Conservation (phyloP, 352 stramenopile genomes). For the Phytophthora chlamydospora region DNA sequence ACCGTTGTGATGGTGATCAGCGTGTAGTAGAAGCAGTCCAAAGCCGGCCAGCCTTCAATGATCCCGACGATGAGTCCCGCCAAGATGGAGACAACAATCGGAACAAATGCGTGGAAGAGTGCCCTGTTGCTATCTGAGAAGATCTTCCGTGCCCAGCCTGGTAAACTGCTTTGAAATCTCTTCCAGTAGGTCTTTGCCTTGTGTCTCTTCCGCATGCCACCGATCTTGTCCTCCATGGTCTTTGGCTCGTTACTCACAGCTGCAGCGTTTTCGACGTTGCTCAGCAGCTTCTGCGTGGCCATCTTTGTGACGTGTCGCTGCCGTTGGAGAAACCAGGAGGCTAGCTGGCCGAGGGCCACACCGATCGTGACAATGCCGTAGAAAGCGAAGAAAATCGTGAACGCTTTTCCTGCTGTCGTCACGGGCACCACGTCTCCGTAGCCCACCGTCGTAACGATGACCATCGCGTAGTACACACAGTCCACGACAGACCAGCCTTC, state of each 20-base stretch:
- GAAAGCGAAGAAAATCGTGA: slow-evolving; percentile 89
- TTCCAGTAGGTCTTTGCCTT: slow-evolving; percentile 18
- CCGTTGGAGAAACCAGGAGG: slow-evolving; percentile 55
- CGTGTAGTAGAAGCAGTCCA: slow-evolving; percentile 93
- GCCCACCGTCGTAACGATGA: slow-evolving; percentile 92
- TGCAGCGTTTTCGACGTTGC: slow-evolving; percentile 53
- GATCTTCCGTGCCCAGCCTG: slow-evolving; percentile 46
- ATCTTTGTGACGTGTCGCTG: slow-evolving; percentile 66
- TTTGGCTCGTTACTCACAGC: slow-evolving; percentile 11
- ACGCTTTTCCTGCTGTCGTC: slow-evolving; percentile 65
- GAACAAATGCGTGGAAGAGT: slow-evolving; percentile 46
- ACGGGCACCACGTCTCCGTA: slow-evolving; percentile 84
- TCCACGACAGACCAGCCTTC: slow-evolving; percentile 75
- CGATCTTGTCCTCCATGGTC: slow-evolving; percentile 26
- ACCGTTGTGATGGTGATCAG: slow-evolving; percentile 92
- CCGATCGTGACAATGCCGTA: slow-evolving; percentile 76
- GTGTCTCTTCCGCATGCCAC: slow-evolving; percentile 10
- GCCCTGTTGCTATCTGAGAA: slow-evolving; percentile 63
- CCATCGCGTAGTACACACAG: slow-evolving; percentile 91
- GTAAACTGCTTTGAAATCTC: slow-evolving; percentile 18
- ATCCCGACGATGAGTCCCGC: slow-evolving; percentile 56
- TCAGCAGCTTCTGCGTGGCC: slow-evolving; percentile 55
- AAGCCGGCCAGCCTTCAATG: slow-evolving; percentile 64
- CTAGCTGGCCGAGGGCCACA: slow-evolving; percentile 65
- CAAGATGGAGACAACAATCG: slow-evolving; percentile 58